phyloP scores from a whole-genome alignment of 257 asterid species.

The Gentiana dahurica region DNA sequence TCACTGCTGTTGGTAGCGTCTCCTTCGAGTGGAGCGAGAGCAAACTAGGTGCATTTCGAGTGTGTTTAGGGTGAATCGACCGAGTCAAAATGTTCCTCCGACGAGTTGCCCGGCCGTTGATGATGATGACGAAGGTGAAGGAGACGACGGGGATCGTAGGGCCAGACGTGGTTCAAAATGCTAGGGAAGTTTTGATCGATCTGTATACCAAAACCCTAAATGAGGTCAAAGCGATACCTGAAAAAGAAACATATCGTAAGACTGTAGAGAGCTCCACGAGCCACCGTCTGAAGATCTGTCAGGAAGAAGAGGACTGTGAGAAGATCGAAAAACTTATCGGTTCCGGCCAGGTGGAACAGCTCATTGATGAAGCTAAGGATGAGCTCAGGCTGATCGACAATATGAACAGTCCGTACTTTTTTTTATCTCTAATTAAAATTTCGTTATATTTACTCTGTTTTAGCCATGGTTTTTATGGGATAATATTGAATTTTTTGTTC shows the following conservation, averaged over 20 bases:
- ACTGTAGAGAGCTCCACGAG: slow-evolving; percentile 93
- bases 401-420: slow-evolving; percentile 51
- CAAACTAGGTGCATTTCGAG: background rate
- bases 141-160: slow-evolving; percentile 98
- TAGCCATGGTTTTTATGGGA: too few relatives aligned
- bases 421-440: background rate
- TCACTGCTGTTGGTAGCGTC: too few relatives aligned
- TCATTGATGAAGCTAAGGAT: slow-evolving; percentile 90
- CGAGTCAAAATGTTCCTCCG: slow-evolving; percentile 65
- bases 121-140: slow-evolving; percentile 84
- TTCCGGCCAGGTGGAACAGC: slow-evolving; percentile 98
- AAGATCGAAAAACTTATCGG: slow-evolving; percentile 70
- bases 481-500: too few relatives aligned
- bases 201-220: slow-evolving; percentile 82
- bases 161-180: slow-evolving; percentile 89
- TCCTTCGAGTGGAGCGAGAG: background rate
- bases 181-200: slow-evolving; percentile 76
- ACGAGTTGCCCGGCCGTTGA: slow-evolving; percentile 68
- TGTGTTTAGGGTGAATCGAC: too few relatives aligned
- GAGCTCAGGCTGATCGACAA: slow-evolving; percentile 87
- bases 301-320: slow-evolving; percentile 92
- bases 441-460: background rate
- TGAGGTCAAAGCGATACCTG: slow-evolving; percentile 91
- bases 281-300: slow-evolving; percentile 74
- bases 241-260: slow-evolving; percentile 84